phyloP scores from a whole-genome alignment of 768 basidiomycete genomes.

The Sistotremastrum niveocremeum region DNA sequence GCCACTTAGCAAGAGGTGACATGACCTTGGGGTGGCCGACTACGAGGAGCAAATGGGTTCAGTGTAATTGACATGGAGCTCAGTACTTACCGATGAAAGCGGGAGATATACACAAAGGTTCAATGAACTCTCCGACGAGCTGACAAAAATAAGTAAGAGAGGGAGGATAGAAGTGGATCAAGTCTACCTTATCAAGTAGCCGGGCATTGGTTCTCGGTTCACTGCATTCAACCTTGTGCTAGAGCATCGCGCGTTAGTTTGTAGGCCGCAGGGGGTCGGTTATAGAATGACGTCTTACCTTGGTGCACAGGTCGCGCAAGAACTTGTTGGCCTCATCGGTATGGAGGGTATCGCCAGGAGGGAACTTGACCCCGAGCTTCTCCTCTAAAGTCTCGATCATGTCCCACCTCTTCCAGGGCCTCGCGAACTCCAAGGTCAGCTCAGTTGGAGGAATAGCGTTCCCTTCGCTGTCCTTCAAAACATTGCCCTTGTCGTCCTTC shows the following conservation, averaged over 20 bases:
- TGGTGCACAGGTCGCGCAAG: conserved; percentile 67
- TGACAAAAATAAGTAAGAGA: conserved; percentile 14
- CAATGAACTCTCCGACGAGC: conserved; percentile 98
- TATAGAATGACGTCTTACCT: conserved; percentile 34
- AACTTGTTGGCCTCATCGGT: conserved; percentile 82
- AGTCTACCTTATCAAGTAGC: conserved; percentile 76
- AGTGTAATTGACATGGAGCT: neutral
- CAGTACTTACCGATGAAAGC: conserved; percentile 70
- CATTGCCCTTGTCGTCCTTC: conserved; percentile 6
- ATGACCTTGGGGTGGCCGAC: conserved; percentile 99
- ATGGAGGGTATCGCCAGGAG: conserved; percentile 80
- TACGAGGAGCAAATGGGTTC: conserved; percentile 12
- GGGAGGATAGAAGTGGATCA: neutral
- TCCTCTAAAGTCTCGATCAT: conserved; percentile 96
- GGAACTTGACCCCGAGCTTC: conserved; percentile 86
- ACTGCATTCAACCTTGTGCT: conserved; percentile 94
- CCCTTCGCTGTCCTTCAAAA: conserved; percentile 5
- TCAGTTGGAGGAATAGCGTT: conserved; percentile 12
- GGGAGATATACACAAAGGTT: conserved; percentile 91
- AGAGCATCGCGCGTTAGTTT: conserved; percentile 1
- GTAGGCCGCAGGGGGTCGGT: neutral
- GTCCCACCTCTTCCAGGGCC: conserved; percentile 97
- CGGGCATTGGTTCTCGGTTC: conserved; percentile 94
- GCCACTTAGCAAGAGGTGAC: conserved; percentile 98
- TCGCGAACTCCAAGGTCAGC: conserved; percentile 72